Conservation (phyloP, 2,329 filamentous ascomycete genomes). For the Dothistroma septosporum region DNA sequence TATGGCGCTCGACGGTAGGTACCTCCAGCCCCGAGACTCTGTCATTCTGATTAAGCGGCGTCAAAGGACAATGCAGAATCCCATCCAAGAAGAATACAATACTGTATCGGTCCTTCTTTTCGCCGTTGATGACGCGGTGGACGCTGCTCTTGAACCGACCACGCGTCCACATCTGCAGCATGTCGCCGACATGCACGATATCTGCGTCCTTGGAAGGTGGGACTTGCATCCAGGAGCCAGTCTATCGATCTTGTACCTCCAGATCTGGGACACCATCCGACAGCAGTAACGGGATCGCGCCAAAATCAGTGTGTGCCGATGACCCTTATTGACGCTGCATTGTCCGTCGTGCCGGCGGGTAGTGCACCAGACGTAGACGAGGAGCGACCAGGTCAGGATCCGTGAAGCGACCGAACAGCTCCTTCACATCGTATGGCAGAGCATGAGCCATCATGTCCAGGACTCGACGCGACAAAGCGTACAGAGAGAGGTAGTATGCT, state of each 20-base stretch:
- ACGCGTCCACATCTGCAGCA: slow-evolving; percentile 4
- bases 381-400: slow-evolving; percentile 34
- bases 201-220: slow-evolving; percentile 24
- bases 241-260: slow-evolving; percentile 34
- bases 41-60: too few species aligned
- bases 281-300: slow-evolving; percentile 21
- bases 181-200: slow-evolving; percentile 20
- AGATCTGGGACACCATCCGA: slow-evolving; percentile 41
- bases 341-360: slow-evolving; percentile 31
- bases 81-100: background rate
- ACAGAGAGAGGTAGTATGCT: slow-evolving; percentile 8
- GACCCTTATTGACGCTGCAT: slow-evolving; percentile 37
- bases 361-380: slow-evolving; percentile 39
- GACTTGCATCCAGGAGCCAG: slow-evolving; percentile 34
- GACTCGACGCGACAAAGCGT: background rate
- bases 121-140: slow-evolving; percentile 17
- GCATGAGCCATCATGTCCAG: background rate
- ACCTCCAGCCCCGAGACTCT: too few species aligned
- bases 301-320: slow-evolving; percentile 28
- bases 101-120: slow-evolving; percentile 36
- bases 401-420: slow-evolving; percentile 38
- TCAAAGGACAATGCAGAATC: background rate
- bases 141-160: background rate
- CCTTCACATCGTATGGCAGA: slow-evolving; percentile 36
- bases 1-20: too few species aligned